These are phyloP conservation scores for Diaporthe longicolla DNA, from an alignment of 2,329 filamentous ascomycete species.

Conservation along the genomic window DNA sequence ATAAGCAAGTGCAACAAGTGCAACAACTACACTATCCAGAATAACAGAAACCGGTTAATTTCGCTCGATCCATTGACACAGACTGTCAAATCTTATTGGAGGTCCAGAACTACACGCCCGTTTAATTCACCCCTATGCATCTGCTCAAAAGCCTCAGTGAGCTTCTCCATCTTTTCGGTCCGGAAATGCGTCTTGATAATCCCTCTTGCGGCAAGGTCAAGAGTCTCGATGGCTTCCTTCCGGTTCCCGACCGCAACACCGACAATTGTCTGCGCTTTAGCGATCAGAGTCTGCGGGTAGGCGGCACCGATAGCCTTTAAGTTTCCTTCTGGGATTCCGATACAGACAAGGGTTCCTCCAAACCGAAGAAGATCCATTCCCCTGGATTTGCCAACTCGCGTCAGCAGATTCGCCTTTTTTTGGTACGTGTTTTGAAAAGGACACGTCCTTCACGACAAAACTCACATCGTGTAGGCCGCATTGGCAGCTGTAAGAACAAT, in stretches of 20 bases:
- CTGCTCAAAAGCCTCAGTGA: conserved; percentile 44
- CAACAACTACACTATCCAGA: not conserved
- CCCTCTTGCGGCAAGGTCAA: conserved; percentile 44
- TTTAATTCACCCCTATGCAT: conserved; percentile 45
- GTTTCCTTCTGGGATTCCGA: conserved; percentile 64
- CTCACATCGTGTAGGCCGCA: conserved; percentile 57
- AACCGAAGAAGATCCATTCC: conserved; percentile 61
- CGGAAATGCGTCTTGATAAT: conserved; percentile 45
- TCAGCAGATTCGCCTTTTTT: not conserved
- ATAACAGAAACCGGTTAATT: not conserved
- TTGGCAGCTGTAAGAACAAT: conserved; percentile 69
- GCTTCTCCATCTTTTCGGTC: conserved; percentile 44
- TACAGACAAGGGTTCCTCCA: conserved; percentile 65
- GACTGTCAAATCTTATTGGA: conserved; percentile 7
- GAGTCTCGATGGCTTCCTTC: conserved; percentile 56
- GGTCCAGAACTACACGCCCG: conserved; percentile 45
- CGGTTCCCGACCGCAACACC: conserved; percentile 66
- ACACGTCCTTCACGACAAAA: not conserved
- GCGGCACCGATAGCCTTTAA: conserved; percentile 60
- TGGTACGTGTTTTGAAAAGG: too few species aligned
- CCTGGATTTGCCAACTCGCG: conserved; percentile 50
- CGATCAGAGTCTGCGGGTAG: conserved; percentile 57
- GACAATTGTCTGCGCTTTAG: conserved; percentile 60
- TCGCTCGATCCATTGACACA: not conserved
- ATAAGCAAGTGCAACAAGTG: too few species aligned